Evolutionary conservation across 1,284 basidiomycete genomes (phyloP).

Genomic region (Caloboletus firmus): DNA sequence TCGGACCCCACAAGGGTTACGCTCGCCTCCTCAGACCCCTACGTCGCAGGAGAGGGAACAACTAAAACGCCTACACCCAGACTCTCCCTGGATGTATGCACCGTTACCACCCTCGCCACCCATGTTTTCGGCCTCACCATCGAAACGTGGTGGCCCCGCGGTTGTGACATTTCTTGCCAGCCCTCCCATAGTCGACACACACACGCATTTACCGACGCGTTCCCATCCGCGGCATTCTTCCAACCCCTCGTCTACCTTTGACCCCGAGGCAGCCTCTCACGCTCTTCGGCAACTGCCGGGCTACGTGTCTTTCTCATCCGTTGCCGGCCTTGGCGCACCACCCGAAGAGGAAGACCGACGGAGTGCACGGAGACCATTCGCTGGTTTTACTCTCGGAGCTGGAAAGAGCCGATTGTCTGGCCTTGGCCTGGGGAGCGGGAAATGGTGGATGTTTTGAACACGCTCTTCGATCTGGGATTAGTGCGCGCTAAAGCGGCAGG

Average conservation of each 20-base stretch:
- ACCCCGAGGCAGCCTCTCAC: constrained; percentile 58
- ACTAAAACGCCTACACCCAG: constrained; percentile 8
- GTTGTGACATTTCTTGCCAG: constrained; percentile 24
- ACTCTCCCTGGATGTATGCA: constrained; percentile 32
- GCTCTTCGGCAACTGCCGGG: constrained; percentile 58
- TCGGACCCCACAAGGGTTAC: constrained; percentile 12
- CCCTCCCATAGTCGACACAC: constrained; percentile 14
- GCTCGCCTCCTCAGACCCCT: constrained; percentile 24
- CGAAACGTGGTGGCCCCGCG: constrained; percentile 21
- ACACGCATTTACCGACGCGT: constrained; percentile 9
- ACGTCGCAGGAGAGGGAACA: constrained; percentile 12
- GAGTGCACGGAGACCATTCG: constrained; percentile 8
- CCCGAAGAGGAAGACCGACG: constrained; percentile 40
- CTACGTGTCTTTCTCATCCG: constrained; percentile 64
- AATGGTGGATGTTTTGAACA: constrained; percentile 32
- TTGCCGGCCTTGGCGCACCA: constrained; percentile 69
- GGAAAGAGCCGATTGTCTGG: constrained; percentile 22
- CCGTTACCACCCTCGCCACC: constrained; percentile 35
- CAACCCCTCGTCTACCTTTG: constrained; percentile 44
- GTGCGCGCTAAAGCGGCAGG: constrained; percentile 4
- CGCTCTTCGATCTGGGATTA: background rate
- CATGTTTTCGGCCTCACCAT: constrained; percentile 18
- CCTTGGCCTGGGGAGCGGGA: constrained; percentile 28
- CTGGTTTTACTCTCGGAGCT: constrained; percentile 19
- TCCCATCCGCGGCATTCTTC: constrained; percentile 17